Evolutionary conservation across 331 rosid species (phyloP).

Genomic region (Quercus lobata): DNA sequence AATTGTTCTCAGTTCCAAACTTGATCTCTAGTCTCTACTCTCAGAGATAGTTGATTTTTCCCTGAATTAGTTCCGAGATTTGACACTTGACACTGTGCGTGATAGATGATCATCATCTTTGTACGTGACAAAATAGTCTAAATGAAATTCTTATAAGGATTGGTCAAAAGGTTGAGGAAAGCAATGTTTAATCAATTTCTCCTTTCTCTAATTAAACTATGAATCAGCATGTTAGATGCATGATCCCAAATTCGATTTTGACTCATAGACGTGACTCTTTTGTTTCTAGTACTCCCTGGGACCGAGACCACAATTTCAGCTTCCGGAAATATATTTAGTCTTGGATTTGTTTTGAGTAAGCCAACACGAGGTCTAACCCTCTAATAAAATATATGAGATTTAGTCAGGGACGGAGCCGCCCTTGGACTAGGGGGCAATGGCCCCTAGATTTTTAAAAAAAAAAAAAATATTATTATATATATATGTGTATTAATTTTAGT

Average conservation of each 20-base stretch:
- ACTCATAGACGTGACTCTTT: conserved; percentile 5
- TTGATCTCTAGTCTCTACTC: background rate
- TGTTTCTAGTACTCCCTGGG: background rate
- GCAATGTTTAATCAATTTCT: background rate
- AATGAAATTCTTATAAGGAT: background rate
- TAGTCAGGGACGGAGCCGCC: too few relatives aligned
- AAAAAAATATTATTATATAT: too few relatives aligned
- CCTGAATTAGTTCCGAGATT: too few relatives aligned
- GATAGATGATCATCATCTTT: too few relatives aligned
- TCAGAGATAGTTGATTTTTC: too few relatives aligned
- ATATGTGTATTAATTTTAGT: too few relatives aligned
- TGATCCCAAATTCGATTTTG: background rate
- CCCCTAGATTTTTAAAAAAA: too few relatives aligned
- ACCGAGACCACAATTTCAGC: background rate
- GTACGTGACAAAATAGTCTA: too few relatives aligned
- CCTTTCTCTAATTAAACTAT: background rate
- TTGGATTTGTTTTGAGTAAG: background rate
- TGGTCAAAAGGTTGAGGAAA: background rate
- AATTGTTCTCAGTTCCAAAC: background rate
- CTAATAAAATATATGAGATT: too few relatives aligned
- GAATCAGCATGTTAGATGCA: background rate
- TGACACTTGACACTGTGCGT: too few relatives aligned
- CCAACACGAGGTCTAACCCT: background rate
- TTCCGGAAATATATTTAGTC: background rate
- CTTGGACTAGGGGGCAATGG: too few relatives aligned